Conservation (phyloP, 2,329 filamentous ascomycete genomes). For the Penicillium glabrum region DNA sequence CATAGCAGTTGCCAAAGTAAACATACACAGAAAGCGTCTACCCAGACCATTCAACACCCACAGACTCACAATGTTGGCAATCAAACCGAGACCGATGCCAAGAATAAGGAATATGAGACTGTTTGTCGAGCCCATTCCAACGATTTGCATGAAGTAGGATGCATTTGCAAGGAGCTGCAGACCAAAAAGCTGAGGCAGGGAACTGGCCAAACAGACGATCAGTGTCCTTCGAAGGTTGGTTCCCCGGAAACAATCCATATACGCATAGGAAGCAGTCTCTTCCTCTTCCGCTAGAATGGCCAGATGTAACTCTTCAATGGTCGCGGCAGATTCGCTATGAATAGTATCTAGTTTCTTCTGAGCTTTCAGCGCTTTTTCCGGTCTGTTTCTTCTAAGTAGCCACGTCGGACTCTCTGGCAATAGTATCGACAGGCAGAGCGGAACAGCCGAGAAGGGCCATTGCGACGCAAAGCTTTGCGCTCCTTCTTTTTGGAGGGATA, state of each 20-base stretch:
- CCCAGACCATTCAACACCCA: constrained; percentile 45
- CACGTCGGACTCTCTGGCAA: constrained; percentile 53
- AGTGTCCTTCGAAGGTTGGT: constrained; percentile 21
- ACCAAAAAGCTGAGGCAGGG: constrained; percentile 46
- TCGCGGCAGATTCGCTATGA: constrained; percentile 1
- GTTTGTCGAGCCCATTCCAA: constrained; percentile 25
- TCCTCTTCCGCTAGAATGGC: constrained; percentile 43
- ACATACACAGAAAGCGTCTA: constrained; percentile 39
- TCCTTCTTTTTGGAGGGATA: constrained; percentile 27
- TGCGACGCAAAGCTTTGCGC: constrained; percentile 41
- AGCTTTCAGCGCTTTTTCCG: constrained; percentile 28
- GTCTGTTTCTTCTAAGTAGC: constrained; percentile 42
- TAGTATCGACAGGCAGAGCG: constrained; percentile 43
- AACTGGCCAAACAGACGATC: constrained; percentile 36
- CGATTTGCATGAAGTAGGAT: constrained; percentile 36
- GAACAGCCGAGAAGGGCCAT: constrained; percentile 48
- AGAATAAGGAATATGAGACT: constrained; percentile 45
- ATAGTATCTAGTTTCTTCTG: constrained; percentile 12
- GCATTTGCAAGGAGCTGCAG: constrained; percentile 43
- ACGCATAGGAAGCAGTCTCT: constrained; percentile 26
- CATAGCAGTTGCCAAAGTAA: constrained; percentile 31
- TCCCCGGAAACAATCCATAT: constrained; percentile 31
- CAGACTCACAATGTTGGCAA: constrained; percentile 44
- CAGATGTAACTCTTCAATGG: constrained; percentile 10
- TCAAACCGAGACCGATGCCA: constrained; percentile 44